phyloP scores from a whole-genome alignment of 495 filamentous ascomycete species.

The Cenococcum geophilum region DNA sequence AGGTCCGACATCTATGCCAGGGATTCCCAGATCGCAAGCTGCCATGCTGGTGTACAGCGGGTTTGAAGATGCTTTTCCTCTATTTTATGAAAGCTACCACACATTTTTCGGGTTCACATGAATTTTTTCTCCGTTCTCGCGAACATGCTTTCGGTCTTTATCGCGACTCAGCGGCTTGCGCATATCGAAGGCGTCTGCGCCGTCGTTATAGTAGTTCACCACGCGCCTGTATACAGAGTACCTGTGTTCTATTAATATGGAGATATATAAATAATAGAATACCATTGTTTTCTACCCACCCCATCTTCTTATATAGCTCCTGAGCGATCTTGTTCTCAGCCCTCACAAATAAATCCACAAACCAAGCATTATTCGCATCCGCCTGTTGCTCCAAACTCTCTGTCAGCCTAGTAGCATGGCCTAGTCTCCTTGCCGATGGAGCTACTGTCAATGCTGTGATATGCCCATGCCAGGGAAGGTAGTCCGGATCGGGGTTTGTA shows the following conservation, averaged over 20 bases:
- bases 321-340: slow-evolving; percentile 82
- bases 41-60: no score
- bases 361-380: slow-evolving; percentile 80
- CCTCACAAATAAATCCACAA: slow-evolving; percentile 90
- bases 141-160: slow-evolving; percentile 65
- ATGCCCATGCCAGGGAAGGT: slow-evolving; percentile 95
- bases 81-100: slow-evolving; percentile 45
- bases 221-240: slow-evolving; percentile 82
- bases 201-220: slow-evolving; percentile 83
- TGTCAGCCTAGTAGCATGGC: slow-evolving; percentile 74
- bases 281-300: slow-evolving; percentile 41
- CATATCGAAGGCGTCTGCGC: slow-evolving; percentile 96
- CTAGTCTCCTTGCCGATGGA: slow-evolving; percentile 74
- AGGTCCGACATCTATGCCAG: no score
- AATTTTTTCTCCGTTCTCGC: slow-evolving; percentile 76
- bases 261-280: background rate
- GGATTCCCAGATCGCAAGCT: no score
- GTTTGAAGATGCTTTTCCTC: no score
- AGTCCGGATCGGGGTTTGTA: slow-evolving; percentile 47
- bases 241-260: slow-evolving; percentile 31
- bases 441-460: slow-evolving; percentile 94
- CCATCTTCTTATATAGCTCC: slow-evolving; percentile 82
- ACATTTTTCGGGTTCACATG: slow-evolving; percentile 79
- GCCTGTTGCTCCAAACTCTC: slow-evolving; percentile 71
- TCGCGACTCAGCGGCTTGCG: slow-evolving; percentile 84